Percentiles rank a stretch among this genome's conserved stretches.
phyloP scores from a whole-genome alignment of 257 asterid species.

The Pogostemon cablin region DNA sequence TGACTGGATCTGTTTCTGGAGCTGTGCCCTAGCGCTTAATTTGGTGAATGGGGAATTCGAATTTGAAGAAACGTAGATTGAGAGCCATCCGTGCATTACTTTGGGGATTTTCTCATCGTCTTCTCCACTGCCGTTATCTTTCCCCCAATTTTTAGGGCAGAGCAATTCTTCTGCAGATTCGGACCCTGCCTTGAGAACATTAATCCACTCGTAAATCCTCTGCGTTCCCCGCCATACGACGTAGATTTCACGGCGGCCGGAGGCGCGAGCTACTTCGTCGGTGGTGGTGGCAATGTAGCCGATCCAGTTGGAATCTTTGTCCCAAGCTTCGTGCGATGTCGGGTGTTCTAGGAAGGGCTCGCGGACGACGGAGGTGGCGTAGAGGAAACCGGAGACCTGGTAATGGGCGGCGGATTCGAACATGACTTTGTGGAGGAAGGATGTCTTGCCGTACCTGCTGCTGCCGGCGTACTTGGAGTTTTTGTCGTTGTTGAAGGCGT shows the following conservation, averaged over 20 bases:
- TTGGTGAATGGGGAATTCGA: constrained; percentile 71
- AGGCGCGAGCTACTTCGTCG: constrained; percentile 45
- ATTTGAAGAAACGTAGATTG: constrained; percentile 58
- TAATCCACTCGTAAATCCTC: constrained; percentile 71
- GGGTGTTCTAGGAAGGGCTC: constrained; percentile 66
- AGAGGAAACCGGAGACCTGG: constrained; percentile 58
- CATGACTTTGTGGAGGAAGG: constrained; percentile 71
- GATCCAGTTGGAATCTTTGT: constrained; percentile 86
- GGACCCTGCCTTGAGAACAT: constrained; percentile 53
- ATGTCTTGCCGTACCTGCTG: constrained; percentile 75
- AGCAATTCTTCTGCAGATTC: constrained; percentile 54
- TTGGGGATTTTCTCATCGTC: constrained; percentile 42
- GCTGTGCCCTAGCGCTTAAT: constrained; percentile 64
- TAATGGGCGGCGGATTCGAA: constrained; percentile 52
- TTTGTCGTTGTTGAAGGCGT: constrained; percentile 83
- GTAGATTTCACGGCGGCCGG: constrained; percentile 79
- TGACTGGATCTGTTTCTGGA: constrained; percentile 42
- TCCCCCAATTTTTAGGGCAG: constrained; percentile 33
- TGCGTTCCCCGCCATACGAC: constrained; percentile 79
- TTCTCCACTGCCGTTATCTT: constrained; percentile 24
- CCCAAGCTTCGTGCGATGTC: constrained; percentile 74
- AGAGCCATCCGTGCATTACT: constrained; percentile 83
- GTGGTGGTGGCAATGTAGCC: constrained; percentile 72
- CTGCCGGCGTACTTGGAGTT: constrained; percentile 82
- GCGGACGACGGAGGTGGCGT: constrained; percentile 69